Base-by-base conservation (phyloP, 495 filamentous ascomycete genomes). In the Aspergillus incahuasiensis region DNA sequence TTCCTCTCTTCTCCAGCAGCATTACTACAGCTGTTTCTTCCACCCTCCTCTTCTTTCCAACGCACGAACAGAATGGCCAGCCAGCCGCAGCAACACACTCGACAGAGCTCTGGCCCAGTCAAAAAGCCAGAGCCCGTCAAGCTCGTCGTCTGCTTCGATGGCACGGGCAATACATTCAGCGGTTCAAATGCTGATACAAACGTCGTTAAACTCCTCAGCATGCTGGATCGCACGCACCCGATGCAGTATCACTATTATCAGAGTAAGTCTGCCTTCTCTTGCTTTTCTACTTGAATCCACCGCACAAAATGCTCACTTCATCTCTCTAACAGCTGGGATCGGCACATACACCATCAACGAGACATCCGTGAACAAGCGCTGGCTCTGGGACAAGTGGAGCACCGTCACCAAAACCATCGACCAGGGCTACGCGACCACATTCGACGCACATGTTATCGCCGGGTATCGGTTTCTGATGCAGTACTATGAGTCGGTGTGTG, bases 401-500 rank as follows among this genome's bases (percentile, higher is more conserved):
- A 22, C 16, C 1, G 11, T 51, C n/a, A 8, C 18, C 85, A 89
- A 56, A 21, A 24, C 39, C 21, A 19, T 49, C 34, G 87, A 91
- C 60, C 82, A 82, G 0, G 89, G 87, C 3, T 64, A 91, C 20
- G 89, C 87, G 6, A 81, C 83, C 0, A 86, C 85, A 0, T 92
- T 92, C 57, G 86, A 83, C 56, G 76, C 86, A 1, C 89, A 94
- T 70, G 87, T 89, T 19, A 79, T 92, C 41, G 88, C 80, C 5
- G 88, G 86, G 3, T 94, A 94, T 67, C 83, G 85, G 49, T 92
- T 92, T 65, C 74, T 92, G n/a, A 94, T 94, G 89, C 44, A 12
- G 6, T 25, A 30, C 44, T 25, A 47, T 30, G 21, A 19, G 22
- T 21, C 44, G 44, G 41, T 44, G 8, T 4, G 25, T 28, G 25